These are phyloP conservation scores for Russula vinacea DNA, from an alignment of 768 basidiomycete species.

Conservation along the genomic window DNA sequence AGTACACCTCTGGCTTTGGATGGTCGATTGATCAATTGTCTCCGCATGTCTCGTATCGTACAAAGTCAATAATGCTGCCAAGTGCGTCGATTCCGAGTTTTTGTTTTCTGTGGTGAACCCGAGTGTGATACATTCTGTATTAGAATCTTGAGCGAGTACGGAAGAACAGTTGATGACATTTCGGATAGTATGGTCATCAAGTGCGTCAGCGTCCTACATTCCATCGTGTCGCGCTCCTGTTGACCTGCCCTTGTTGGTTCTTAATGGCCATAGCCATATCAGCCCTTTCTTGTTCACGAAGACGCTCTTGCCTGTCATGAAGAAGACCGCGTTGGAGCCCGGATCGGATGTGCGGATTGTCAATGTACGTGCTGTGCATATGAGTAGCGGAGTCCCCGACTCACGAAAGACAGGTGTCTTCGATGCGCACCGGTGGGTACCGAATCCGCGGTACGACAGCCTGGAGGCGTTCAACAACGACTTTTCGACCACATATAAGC, in stretches of 20 bases:
- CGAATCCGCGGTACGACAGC: constrained; percentile 24
- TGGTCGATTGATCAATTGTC: background rate
- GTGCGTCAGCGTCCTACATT: constrained; percentile 32
- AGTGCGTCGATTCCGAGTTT: constrained; percentile 38
- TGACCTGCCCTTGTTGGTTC: constrained; percentile 16
- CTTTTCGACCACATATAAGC: constrained; percentile 24
- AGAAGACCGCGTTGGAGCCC: constrained; percentile 46
- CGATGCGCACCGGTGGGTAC: constrained; percentile 16
- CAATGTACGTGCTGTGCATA: constrained; percentile 40
- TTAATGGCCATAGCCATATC: constrained; percentile 44
- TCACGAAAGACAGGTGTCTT: constrained; percentile 27
- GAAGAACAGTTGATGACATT: constrained; percentile 24
- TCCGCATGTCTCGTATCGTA: constrained; percentile 11
- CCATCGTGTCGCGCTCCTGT: background rate
- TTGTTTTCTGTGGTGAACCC: background rate
- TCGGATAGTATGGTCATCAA: constrained; percentile 43
- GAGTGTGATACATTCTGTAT: background rate
- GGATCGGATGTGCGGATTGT: constrained; percentile 60
- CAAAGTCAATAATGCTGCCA: constrained; percentile 53
- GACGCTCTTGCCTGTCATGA: constrained; percentile 51
- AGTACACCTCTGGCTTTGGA: constrained; percentile 29
- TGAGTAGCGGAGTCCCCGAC: background rate
- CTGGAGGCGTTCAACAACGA: constrained; percentile 35
- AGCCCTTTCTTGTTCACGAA: constrained; percentile 55
- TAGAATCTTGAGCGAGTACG: constrained; percentile 24